A percentile compares a stretch with the other conserved stretches of the same genome.
phyloP scores from a whole-genome alignment of 495 filamentous ascomycete species.

The Oidiodendron maius region DNA sequence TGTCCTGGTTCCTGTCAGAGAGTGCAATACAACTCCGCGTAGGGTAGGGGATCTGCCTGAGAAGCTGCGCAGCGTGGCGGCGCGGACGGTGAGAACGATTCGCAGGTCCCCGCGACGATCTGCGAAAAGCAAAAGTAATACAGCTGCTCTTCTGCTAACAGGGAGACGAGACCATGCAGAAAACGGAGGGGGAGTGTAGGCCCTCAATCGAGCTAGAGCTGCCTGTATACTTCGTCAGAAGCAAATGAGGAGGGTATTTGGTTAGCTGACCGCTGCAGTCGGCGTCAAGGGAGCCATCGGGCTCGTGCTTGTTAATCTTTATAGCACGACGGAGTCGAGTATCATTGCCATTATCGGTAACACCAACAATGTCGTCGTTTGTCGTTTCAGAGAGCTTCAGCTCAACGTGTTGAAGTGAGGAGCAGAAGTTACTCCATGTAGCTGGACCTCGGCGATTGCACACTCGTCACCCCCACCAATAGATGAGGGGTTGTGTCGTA shows the following conservation, averaged over 20 bases:
- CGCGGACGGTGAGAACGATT: conserved; percentile 83
- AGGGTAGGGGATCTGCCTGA: too few relatives aligned
- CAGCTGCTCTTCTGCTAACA: conserved; percentile 68
- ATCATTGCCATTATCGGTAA: too few relatives aligned
- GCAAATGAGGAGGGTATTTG: conserved; percentile 6
- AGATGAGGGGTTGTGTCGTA: too few relatives aligned
- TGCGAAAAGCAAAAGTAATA: conserved; percentile 79
- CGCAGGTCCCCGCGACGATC: conserved; percentile 69
- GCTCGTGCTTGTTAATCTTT: too few relatives aligned
- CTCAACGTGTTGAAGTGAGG: too few relatives aligned
- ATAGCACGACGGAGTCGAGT: too few relatives aligned
- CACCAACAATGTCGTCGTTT: too few relatives aligned
- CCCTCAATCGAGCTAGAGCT: conserved; percentile 70
- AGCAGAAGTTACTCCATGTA: too few relatives aligned
- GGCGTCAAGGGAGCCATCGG: conserved; percentile 54
- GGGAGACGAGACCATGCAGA: conserved; percentile 55
- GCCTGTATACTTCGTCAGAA: conserved; percentile 41
- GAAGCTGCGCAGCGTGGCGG: conserved; percentile 62
- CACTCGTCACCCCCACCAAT: too few relatives aligned
- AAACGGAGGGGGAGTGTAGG: conserved; percentile 56
- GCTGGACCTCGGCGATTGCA: too few relatives aligned
- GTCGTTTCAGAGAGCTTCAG: too few relatives aligned
- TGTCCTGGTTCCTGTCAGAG: conserved; percentile 49
- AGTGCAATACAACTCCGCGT: too few relatives aligned
- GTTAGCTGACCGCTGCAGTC: conserved; percentile 46